Base-by-base conservation (phyloP, 768 basidiomycete genomes). In the Mycena crocata region DNA sequence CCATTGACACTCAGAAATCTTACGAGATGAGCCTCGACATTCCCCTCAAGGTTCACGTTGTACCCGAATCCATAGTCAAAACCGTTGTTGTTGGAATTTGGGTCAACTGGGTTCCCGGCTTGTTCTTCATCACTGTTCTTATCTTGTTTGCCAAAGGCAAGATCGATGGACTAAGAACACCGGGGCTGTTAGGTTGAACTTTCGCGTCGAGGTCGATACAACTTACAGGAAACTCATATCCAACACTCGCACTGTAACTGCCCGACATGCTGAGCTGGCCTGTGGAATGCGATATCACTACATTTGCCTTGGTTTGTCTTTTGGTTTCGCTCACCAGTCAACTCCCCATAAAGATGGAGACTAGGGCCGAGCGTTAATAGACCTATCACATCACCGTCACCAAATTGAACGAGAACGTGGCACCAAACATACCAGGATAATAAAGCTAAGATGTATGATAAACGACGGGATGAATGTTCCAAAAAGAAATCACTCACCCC, bases 31-130 rank as follows among this genome's bases (percentile, higher is more conserved):
- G 68, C 67, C n/a, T 66, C 66, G 12, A 73, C 24, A 54, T 62
- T 64, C 14, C 72, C 75, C 12, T 58, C 23, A 8, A 74, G 63
- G 48, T 74, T 72, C 71, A 79, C 73, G 42, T 69, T 71, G 23
- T 24, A 48, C 10, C 49, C 60, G 17, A 62, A 14, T 3, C 24
- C 26, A 32, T 51, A 62, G 50, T 62, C 35, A 30, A 42, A 52
- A 17, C 64, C 49, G 46, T 13, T 13, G 23, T 45, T 21, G 37
- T 59, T 59, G 24, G n/a, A 6, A 24, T 14, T 66, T 10, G 64
- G 64, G 23, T 5, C 10, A 3, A 66, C 64, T 5, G 50, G 12
- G 54, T 30, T 26, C 6, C 50, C 26, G n/a, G 40, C 19, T 3
- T 60, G 37, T 17, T 26, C 40, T 24, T 19, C 26, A 6, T 34